phyloP scores from a whole-genome alignment of 108 stramenopile genomes.

The Licmophora abbreviata region DNA sequence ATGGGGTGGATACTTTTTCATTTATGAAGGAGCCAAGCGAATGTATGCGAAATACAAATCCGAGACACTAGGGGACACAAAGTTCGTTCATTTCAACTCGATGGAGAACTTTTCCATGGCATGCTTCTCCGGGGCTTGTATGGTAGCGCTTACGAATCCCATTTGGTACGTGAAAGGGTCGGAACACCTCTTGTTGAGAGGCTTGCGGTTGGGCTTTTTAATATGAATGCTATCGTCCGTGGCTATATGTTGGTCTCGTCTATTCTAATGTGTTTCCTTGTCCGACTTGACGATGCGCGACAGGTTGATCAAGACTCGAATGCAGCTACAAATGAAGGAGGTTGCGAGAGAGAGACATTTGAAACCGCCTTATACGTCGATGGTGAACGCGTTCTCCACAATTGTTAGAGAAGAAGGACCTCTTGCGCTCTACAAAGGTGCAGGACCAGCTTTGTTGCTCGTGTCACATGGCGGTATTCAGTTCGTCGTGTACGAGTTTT shows the following conservation, averaged over 20 bases:
- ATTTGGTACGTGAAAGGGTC: too few relatives aligned
- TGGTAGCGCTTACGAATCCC: conserved; percentile 96
- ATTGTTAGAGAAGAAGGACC: conserved; percentile 91
- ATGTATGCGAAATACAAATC: conserved; percentile 6
- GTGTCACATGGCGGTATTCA: conserved; percentile 97
- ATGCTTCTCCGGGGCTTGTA: conserved; percentile 64
- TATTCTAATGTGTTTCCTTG: too few relatives aligned
- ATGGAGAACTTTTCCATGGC: conserved; percentile 63
- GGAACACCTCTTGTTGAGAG: too few relatives aligned
- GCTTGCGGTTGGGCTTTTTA: too few relatives aligned
- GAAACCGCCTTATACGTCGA: conserved; percentile 64
- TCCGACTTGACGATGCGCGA: too few relatives aligned
- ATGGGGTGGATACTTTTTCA: conserved; percentile 98
- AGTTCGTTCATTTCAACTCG: conserved; percentile 26
- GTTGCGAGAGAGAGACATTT: conserved; percentile 15
- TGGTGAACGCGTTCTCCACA: conserved; percentile 61
- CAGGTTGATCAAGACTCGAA: conserved; percentile 93
- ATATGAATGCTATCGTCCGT: too few relatives aligned
- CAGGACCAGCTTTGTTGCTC: conserved; percentile 87
- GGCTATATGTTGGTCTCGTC: too few relatives aligned
- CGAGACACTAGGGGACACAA: conserved; percentile 2
- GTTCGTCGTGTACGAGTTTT: conserved; percentile 93
- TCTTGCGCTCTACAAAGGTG: conserved; percentile 90
- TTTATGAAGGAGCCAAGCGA: conserved; percentile 89
- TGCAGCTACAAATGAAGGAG: conserved; percentile 88